Conservation (phyloP, 108 stramenopile genomes). For the Parietichytrium sp. region DNA sequence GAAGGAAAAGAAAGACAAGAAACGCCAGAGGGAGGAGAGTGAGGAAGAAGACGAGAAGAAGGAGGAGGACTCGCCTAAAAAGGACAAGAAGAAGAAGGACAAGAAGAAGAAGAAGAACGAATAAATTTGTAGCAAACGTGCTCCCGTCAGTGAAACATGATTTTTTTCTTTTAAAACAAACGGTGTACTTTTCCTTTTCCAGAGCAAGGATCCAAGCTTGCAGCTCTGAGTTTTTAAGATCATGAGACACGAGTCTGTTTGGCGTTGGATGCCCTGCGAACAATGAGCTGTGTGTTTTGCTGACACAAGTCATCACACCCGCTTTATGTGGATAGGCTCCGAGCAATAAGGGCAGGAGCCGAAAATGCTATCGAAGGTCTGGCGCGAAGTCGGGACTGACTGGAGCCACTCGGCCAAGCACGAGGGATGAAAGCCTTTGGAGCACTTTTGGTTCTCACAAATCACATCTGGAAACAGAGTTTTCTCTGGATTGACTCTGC, state of each 20-base stretch:
- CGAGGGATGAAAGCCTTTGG: background rate
- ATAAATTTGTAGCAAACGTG: constrained; percentile 45
- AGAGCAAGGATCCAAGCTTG: too few relatives aligned
- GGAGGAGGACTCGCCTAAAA: constrained; percentile 44
- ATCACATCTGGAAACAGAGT: background rate
- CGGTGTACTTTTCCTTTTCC: too few relatives aligned
- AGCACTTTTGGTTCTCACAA: constrained; percentile 17
- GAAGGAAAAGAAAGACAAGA: constrained; percentile 57
- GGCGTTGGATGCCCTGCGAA: too few relatives aligned
- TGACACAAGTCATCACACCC: too few relatives aligned
- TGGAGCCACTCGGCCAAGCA: constrained; percentile 25
- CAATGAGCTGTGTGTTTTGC: too few relatives aligned
- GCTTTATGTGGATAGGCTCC: constrained; percentile 3
- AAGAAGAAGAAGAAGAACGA: constrained; percentile 60
- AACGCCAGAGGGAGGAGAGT: constrained; percentile 60
- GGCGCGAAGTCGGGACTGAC: constrained; percentile 16
- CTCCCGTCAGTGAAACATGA: constrained; percentile 20
- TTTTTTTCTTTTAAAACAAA: too few relatives aligned
- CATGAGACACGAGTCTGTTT: too few relatives aligned
- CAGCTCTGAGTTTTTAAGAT: too few relatives aligned
- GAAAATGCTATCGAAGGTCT: constrained; percentile 26
- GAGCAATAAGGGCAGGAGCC: constrained; percentile 13
- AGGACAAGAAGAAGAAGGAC: constrained; percentile 55
- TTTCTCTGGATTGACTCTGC: too few relatives aligned
- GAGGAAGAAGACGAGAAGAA: constrained; percentile 60